A percentile compares a stretch with the other conserved stretches of the same genome.
These are phyloP conservation scores for Entomortierella chlamydospora DNA, from an alignment of 192 early-diverging fungal genomes.

Conservation along the genomic window DNA sequence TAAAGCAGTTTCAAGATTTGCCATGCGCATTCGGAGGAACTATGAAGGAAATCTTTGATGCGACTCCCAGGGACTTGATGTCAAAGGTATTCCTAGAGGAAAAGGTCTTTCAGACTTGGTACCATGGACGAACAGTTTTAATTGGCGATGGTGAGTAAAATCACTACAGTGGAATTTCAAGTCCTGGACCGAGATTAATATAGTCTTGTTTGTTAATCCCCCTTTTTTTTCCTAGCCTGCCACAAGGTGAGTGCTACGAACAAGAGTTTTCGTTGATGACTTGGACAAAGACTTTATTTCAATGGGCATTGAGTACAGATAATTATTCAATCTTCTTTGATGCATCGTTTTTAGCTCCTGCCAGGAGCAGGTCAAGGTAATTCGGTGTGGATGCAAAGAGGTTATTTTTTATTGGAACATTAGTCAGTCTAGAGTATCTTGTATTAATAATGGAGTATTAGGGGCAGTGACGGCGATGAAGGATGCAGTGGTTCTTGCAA, in stretches of 20 bases:
- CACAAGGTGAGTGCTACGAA: background rate
- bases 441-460: background rate
- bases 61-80: background rate
- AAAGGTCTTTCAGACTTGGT: background rate
- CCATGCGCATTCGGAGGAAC: background rate
- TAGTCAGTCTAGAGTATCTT: background rate
- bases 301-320: background rate
- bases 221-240: background rate
- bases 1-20: background rate
- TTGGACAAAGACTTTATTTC: too few relatives aligned
- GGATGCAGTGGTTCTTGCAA: background rate
- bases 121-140: background rate
- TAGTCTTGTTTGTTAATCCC: too few relatives aligned
- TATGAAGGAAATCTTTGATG: background rate
- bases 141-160: background rate
- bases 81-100: background rate
- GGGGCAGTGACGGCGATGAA: background rate
- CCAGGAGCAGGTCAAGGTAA: conserved; percentile 1
- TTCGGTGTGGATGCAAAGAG: too few relatives aligned
- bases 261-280: too few relatives aligned
- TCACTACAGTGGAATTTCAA: background rate
- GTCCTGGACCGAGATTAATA: too few relatives aligned
- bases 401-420: background rate
- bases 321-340: background rate
- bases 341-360: background rate